These are phyloP conservation scores for Apiospora hydei DNA, from an alignment of 2,329 filamentous ascomycete genomes.

Conservation along the genomic window DNA sequence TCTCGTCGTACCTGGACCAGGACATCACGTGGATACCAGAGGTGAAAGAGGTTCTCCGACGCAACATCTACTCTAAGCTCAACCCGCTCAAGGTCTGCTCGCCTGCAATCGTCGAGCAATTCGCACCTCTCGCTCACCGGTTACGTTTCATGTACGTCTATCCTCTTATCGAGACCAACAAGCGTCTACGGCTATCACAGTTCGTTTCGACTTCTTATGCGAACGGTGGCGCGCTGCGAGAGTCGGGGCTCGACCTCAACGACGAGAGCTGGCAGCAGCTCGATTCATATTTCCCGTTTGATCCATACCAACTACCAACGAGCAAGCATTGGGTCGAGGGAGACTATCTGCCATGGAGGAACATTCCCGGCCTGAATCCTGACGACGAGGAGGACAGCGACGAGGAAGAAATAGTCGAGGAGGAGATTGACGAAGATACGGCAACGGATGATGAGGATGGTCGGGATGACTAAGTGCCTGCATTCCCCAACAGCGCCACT, in stretches of 20 bases:
- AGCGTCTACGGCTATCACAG: slow-evolving; percentile 81
- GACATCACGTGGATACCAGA: slow-evolving; percentile 81
- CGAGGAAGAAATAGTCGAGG: slow-evolving; percentile 38
- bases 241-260: slow-evolving; percentile 58
- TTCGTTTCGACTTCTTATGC: slow-evolving; percentile 66
- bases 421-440: slow-evolving; percentile 58
- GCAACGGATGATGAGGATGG: slow-evolving; percentile 57
- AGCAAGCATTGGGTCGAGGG: slow-evolving; percentile 88
- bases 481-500: background rate
- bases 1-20: slow-evolving; percentile 66
- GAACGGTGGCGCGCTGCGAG: slow-evolving; percentile 61
- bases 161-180: slow-evolving; percentile 88
- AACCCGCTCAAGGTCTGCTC: slow-evolving; percentile 97
- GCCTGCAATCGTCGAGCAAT: slow-evolving; percentile 87
- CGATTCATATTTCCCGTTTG: slow-evolving; percentile 96
- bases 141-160: slow-evolving; percentile 91
- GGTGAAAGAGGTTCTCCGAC: slow-evolving; percentile 75
- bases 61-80: slow-evolving; percentile 84
- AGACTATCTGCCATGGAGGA: slow-evolving; percentile 83
- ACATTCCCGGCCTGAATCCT: slow-evolving; percentile 72
- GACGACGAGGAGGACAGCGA: slow-evolving; percentile 63
- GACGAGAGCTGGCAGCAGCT: slow-evolving; percentile 85
- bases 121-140: slow-evolving; percentile 85
- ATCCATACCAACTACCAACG: slow-evolving; percentile 88
- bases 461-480: slow-evolving; percentile 44